These are phyloP conservation scores for Fistulifera pelliculosa DNA, from an alignment of 108 stramenopile species.

Conservation along the genomic window DNA sequence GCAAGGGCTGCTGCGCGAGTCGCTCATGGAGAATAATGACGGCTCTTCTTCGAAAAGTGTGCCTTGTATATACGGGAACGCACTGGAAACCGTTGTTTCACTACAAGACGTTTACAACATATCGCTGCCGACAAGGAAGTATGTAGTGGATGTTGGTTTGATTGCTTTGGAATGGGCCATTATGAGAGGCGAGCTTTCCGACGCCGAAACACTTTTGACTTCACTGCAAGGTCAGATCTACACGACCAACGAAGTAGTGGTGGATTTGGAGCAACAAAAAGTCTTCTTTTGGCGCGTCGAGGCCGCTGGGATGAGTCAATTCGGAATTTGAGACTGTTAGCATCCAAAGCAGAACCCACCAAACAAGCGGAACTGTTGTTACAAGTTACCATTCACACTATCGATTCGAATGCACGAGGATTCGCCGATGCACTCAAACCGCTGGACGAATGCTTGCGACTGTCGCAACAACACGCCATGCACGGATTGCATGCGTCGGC, in stretches of 20 bases:
- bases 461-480: constrained; percentile 47
- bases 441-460: constrained; percentile 53
- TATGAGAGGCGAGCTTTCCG: constrained; percentile 17
- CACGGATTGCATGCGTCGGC: constrained; percentile 70
- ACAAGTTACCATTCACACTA: constrained; percentile 30
- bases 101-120: constrained; percentile 6
- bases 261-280: constrained; percentile 22
- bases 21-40: not conserved
- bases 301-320: constrained; percentile 26
- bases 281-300: constrained; percentile 17
- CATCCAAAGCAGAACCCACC: constrained; percentile 12
- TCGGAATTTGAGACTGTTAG: constrained; percentile 7
- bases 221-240: constrained; percentile 25
- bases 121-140: constrained; percentile 8
- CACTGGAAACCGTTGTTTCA: constrained; percentile 6
- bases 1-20: not conserved
- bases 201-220: constrained; percentile 16
- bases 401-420: constrained; percentile 29
- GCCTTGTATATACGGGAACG: constrained; percentile 15
- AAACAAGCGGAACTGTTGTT: constrained; percentile 44
- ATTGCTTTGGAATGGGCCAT: constrained; percentile 40
- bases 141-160: constrained; percentile 11
- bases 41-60: too few species aligned
- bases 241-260: constrained; percentile 12
- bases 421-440: constrained; percentile 30